Base-by-base conservation (phyloP, 192 early-diverging fungal species). In the Pilaira anomala region DNA sequence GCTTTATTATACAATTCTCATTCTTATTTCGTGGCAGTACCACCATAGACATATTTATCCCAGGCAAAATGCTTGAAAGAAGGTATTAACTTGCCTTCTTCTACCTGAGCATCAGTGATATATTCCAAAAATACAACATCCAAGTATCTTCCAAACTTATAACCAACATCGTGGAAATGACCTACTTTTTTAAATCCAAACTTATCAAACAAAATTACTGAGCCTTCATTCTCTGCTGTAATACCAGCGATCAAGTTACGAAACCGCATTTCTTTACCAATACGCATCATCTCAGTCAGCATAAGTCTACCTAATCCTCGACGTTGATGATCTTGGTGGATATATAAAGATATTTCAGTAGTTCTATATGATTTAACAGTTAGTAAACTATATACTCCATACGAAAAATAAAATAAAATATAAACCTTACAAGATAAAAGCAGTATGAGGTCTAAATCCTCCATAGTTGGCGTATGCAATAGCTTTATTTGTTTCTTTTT, bases 141-240 rank as follows among this genome's bases (percentile, higher is more conserved):
- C 39, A 81, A 63, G 66, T 74, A 81, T 11, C 76, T 69, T 33
- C 75, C 80, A 75, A 81, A 84, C 53, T 84, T 84, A 65, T 69
- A 80, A 2, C 83, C 83, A n/a, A 76, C 71, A 44, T 84, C 75
- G 29, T 62, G 66, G 68, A 84, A 74, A 0, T 67, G 72, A 2
- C 80, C 83, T 7, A 79, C 76, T 6, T 75, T 49, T 14, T 70
- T 68, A 62, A 84, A 84, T 14, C 76, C 76, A 29, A 71, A 68
- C 11, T 74, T 68, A 13, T 56, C 64, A 7, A 74, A 75, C 3
- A 84, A 60, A 11, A 55, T 19, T 7, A 79, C 36, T 29, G 76
- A 78, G 1, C 53, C 58, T 6, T 63, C 56, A 40, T 82, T 82
- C 21, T 75, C 80, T 18, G 72, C 62, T 16, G 75, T 79, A 48